These are phyloP conservation scores for Fagus crenata DNA, from an alignment of 306 rosid genomes.

Conservation along the genomic window DNA sequence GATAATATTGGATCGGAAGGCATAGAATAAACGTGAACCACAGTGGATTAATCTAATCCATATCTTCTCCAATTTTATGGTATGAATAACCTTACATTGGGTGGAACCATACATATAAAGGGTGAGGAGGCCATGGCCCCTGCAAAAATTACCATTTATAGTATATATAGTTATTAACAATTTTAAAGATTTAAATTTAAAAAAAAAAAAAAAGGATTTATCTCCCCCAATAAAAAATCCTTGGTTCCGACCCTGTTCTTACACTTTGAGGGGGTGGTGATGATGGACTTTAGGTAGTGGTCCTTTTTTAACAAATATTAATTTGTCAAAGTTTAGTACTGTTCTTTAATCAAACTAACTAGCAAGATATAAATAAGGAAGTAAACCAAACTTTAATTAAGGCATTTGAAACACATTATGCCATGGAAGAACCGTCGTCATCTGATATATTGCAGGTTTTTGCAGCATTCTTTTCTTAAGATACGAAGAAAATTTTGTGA, in stretches of 20 bases:
- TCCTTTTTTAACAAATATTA: conserved; percentile 29
- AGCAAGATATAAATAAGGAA: not conserved
- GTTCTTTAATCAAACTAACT: conserved; percentile 17
- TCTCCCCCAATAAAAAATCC: no score
- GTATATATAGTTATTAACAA: no score
- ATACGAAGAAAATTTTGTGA: not conserved
- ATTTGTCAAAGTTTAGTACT: conserved; percentile 21
- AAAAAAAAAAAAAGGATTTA: no score
- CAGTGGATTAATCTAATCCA: no score
- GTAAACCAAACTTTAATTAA: not conserved
- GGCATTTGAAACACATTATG: not conserved
- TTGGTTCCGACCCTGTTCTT: not conserved
- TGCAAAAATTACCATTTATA: no score
- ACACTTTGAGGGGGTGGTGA: not conserved
- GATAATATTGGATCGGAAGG: no score
- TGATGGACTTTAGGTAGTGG: conserved; percentile 31
- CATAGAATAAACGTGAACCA: no score
- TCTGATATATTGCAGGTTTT: not conserved
- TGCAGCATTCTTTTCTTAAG: not conserved
- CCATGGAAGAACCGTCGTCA: not conserved
- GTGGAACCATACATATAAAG: no score
- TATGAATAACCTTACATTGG: not conserved
- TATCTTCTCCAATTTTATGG: no score
- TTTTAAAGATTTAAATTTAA: no score
- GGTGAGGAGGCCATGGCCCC: no score